Percentiles rank a stretch among this genome's conserved stretches.
These are phyloP conservation scores for Cotoneaster glaucophyllus DNA, from an alignment of 306 rosid genomes.

Conservation along the genomic window DNA sequence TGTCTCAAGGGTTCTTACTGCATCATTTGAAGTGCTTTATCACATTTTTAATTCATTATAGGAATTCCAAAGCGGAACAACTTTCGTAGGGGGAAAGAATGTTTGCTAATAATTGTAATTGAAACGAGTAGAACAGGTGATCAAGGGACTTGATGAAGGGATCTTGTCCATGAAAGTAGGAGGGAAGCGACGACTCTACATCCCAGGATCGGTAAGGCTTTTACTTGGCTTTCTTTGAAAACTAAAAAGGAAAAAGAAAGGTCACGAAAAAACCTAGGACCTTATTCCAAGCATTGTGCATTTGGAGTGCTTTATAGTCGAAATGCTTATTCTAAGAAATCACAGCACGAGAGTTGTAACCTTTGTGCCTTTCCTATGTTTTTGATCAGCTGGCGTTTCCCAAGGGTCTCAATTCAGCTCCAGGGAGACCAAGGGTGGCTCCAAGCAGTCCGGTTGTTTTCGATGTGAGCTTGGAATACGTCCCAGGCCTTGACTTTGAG, in stretches of 20 bases:
- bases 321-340: neutral
- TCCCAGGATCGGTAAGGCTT: constrained; percentile 83
- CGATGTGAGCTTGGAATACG: constrained; percentile 83
- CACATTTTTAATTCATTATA: neutral
- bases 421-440: constrained; percentile 98
- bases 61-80: neutral
- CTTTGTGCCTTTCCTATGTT: neutral
- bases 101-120: constrained; percentile 17
- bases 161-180: constrained; percentile 79
- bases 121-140: constrained; percentile 58
- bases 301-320: neutral
- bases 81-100: neutral
- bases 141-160: constrained; percentile 97
- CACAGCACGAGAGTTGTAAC: neutral
- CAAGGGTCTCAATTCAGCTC: constrained; percentile 87
- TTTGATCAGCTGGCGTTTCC: constrained; percentile 86
- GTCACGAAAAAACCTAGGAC: neutral
- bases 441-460: constrained; percentile 88
- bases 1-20: neutral
- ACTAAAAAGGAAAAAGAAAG: neutral
- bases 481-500: constrained; percentile 79
- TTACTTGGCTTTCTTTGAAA: neutral
- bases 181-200: constrained; percentile 83
- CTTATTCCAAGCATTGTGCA: neutral
- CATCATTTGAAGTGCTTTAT: neutral